Evolutionary conservation across 2,329 filamentous ascomycete species (phyloP).

Genomic region (Ceratocystis alfenasii): DNA sequence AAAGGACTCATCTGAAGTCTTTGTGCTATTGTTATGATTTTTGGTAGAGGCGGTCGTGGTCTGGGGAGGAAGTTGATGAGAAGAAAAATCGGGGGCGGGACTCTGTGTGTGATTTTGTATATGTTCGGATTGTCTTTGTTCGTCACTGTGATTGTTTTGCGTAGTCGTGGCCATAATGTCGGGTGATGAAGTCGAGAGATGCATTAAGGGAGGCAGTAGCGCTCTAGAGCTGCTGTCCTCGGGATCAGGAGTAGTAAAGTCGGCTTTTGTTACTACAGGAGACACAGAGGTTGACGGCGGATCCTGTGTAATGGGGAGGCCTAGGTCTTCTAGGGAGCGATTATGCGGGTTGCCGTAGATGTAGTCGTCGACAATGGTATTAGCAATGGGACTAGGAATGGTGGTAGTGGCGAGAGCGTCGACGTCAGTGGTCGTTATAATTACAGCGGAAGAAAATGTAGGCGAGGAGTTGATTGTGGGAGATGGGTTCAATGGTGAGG

Average conservation of each 20-base stretch:
- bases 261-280: background rate
- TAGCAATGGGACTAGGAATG: background rate
- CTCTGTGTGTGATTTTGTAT: slow-evolving; percentile 1
- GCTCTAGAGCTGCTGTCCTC: background rate
- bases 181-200: slow-evolving; percentile 1
- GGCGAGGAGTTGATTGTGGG: background rate
- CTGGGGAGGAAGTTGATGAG: background rate
- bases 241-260: background rate
- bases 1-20: slow-evolving; percentile 41
- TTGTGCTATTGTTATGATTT: background rate
- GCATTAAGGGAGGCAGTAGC: background rate
- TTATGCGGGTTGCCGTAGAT: slow-evolving; percentile 23
- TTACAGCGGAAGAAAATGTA: slow-evolving; percentile 10
- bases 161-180: background rate
- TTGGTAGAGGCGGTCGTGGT: background rate
- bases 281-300: background rate
- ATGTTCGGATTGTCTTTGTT: background rate
- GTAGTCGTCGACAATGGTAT: background rate
- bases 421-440: background rate
- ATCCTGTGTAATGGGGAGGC: background rate
- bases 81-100: background rate
- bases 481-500: slow-evolving; percentile 18
- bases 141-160: background rate
- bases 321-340: background rate
- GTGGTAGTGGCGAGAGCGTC: background rate